These are phyloP conservation scores for Suhomyces kilbournensis DNA, from an alignment of 805 yeast species.

Conservation along the genomic window DNA sequence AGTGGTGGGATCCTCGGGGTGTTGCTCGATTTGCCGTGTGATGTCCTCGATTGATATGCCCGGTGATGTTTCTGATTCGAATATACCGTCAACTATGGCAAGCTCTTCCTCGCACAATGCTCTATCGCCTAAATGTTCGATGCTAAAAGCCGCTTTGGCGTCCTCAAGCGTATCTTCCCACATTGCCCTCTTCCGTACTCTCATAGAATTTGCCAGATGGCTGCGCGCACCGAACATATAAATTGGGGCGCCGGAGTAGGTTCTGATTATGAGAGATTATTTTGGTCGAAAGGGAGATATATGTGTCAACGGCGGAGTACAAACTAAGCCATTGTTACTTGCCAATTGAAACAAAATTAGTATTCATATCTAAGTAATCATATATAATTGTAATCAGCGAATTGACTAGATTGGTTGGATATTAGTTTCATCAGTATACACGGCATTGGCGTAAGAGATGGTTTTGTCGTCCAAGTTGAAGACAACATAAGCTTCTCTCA, in stretches of 20 bases:
- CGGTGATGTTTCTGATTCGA: neutral
- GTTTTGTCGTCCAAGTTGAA: constrained; percentile 57
- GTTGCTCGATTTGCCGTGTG: neutral
- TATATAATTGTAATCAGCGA: too few relatives aligned
- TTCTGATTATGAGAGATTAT: too few relatives aligned
- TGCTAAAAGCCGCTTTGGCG: neutral
- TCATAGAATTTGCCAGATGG: neutral
- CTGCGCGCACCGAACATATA: neutral
- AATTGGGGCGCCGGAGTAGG: too few relatives aligned
- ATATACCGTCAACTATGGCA: neutral
- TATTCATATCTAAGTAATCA: too few relatives aligned
- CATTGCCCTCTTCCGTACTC: neutral
- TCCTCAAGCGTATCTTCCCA: neutral
- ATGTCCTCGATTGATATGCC: neutral
- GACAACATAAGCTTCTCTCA: constrained; percentile 62
- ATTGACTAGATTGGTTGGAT: constrained; percentile 31
- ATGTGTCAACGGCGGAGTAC: too few relatives aligned
- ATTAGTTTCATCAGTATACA: constrained; percentile 29
- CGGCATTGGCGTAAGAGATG: constrained; percentile 44
- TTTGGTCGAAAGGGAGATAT: too few relatives aligned
- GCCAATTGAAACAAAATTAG: too few relatives aligned
- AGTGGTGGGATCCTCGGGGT: neutral
- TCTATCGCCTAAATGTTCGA: neutral
- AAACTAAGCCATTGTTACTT: too few relatives aligned
- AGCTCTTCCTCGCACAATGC: neutral